Evolutionary conservation across 2,329 filamentous ascomycete species (phyloP), one percentile per base, ranked within the genome.

Genomic region (Periglandula ipomoeae): DNA sequence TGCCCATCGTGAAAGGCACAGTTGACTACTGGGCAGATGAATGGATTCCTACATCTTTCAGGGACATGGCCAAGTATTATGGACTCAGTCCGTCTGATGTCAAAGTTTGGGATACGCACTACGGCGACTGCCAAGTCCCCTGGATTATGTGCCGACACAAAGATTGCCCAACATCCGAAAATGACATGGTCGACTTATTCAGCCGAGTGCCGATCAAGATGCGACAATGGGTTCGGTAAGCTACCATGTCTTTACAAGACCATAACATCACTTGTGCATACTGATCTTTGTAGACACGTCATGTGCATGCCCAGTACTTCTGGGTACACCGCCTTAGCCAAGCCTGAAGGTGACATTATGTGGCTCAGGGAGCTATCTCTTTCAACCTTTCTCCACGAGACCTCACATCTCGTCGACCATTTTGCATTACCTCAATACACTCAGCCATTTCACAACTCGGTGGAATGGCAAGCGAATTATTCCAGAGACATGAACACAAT

Each of bases 71-170:
- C 10, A 23, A n/a, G 24, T 20, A 19, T 37, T 42, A 54, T 15
- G 50, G 50, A 39, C 52, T 56, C 37, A 52, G 48, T 32, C 51
- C 57, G 4, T 26, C 23, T 23, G 59, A 63, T 39, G 43, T 63
- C 20, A 51, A 48, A 26, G 53, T 57, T 38, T 63, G 58, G 53
- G 55, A 59, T 48, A 55, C 59, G 20, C 53, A 51, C 44, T 63
- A 58, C 42, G 41, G 52, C 39, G 62, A 63, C 51, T 65, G 62
- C 51, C 27, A 20, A 17, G 46, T 54, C 39, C 48, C 55, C 22
- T 65, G 62, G 62, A 55, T 59, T 44, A 58, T 65, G 39, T 65
- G 63, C 47, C 54, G 63, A 1, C 60, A 63, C 50, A 58, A 54
- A 39, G 49, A 58, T 27, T 52, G 59, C 9, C 47, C 50, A 1